Base-by-base conservation (phyloP, 306 rosid species). In the Trichosanthes cucumerina region DNA sequence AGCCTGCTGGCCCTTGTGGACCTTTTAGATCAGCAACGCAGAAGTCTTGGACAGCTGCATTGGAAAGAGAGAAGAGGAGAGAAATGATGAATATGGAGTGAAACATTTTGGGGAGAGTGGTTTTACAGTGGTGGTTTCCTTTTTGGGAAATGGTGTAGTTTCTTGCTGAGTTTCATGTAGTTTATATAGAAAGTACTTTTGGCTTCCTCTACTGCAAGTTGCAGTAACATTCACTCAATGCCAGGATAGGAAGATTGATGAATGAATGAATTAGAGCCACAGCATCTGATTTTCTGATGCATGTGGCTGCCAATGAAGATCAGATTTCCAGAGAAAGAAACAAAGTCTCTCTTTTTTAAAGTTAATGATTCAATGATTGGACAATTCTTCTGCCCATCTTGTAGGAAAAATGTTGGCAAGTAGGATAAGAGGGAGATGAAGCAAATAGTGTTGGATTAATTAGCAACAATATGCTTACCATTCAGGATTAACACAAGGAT, bases 11-110 rank as follows among this genome's bases (percentile, higher is more conserved):
- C 62, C 78, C 54, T 8, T 85, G 86, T 50, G 90, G 59, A 12
- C 79, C 91, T 43, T 24, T 86, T 12, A 89, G 88, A 80, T 93
- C 92, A 14, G 88, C 96, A 14, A 93, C 96, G 46, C 98, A 93
- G 81, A 90, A 89, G 73, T 93, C 96, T 56, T 82, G 85, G 43
- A 85, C 87, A 1, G 84, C 9, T 0, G 91, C 93, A 78, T 85
- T 47, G 69, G 91, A 81, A 38, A 86, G 70, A 75, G 90, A 85
- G 81, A 82, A 80, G 81, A 91, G 78, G 58, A 91, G 79, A 19
- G 82, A 79, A 50, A 86, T 12, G 70, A 93, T 84, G 90, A 86
- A 68, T 62, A 85, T 50, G 54, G 84, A 75, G 26, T 74, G 84
- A 80, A 82, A 76, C 98, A 93, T 91, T 78, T 81, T 86, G 9